Percentiles rank a stretch among this genome's conserved stretches.
Evolutionary conservation across 257 asterid species (phyloP).

Genomic region (Ilex aquifolium): DNA sequence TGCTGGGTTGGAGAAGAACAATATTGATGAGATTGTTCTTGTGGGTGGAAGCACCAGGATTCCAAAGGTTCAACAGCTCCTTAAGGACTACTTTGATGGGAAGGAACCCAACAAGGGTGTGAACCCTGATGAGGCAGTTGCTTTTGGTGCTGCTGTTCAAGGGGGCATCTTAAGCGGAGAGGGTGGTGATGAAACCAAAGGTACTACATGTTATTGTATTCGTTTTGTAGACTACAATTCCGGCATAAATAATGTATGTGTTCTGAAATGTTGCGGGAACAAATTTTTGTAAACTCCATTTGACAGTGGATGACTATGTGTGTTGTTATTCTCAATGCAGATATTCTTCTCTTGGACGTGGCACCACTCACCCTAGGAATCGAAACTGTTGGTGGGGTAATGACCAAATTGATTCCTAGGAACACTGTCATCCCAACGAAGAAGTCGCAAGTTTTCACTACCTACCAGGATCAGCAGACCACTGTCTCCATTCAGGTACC

Average conservation of each 20-base stretch:
- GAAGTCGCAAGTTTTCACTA: conserved; percentile 92
- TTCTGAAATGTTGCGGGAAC: background rate
- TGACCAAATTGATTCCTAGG: conserved; percentile 98
- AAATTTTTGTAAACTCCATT: background rate
- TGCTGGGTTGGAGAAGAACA: conserved; percentile 74
- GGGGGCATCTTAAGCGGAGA: conserved; percentile 95
- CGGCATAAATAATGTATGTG: background rate
- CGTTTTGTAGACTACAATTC: no score
- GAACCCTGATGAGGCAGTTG: conserved; percentile 97
- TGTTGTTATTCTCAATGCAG: conserved; percentile 25
- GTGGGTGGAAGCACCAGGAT: conserved; percentile 99
- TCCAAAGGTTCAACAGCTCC: conserved; percentile 88
- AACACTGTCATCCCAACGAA: conserved; percentile 94
- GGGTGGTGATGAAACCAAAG: conserved; percentile 97
- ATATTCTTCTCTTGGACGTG: conserved; percentile 89
- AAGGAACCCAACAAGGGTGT: conserved; percentile 97
- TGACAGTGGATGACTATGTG: background rate
- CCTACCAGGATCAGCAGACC: conserved; percentile 98
- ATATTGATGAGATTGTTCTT: conserved; percentile 88
- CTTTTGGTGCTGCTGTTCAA: conserved; percentile 97
- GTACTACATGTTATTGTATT: conserved; percentile 20
- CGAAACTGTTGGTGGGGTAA: conserved; percentile 97
- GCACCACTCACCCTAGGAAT: conserved; percentile 95
- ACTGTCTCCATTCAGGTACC: conserved; percentile 83
- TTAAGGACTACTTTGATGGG: conserved; percentile 82